These are phyloP conservation scores for Paragyromitra xinjiangensis DNA, from an alignment of 495 filamentous ascomycete genomes.

Conservation along the genomic window DNA sequence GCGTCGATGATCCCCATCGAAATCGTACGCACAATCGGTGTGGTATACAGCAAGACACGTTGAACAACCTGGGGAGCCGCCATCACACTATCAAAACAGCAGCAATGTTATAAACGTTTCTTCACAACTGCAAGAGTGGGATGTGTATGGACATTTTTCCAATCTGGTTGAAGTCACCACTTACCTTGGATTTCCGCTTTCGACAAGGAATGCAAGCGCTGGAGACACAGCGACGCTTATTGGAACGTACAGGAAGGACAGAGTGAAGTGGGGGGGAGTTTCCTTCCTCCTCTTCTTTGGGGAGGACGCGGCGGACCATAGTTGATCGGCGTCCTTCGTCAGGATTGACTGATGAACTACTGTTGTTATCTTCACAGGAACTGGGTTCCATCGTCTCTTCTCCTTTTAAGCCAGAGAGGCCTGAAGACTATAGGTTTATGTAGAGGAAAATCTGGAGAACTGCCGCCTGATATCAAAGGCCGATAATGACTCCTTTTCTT, in stretches of 20 bases:
- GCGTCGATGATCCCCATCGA: conserved; percentile 62
- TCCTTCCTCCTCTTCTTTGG: conserved; percentile 53
- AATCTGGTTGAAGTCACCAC: conserved; percentile 26
- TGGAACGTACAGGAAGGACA: conserved; percentile 33
- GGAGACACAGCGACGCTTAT: conserved; percentile 61
- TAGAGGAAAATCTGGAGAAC: conserved; percentile 12
- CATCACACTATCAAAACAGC: conserved; percentile 61
- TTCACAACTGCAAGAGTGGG: not conserved
- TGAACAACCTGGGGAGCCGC: conserved; percentile 62
- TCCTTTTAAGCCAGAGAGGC: conserved; percentile 16
- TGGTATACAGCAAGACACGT: conserved; percentile 65
- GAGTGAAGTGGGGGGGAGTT: conserved; percentile 48
- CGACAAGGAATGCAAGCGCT: conserved; percentile 64
- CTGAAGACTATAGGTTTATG: conserved; percentile 8
- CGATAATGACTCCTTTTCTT: conserved; percentile 15
- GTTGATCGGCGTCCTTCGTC: conserved; percentile 37
- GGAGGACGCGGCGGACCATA: conserved; percentile 55
- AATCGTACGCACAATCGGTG: conserved; percentile 63
- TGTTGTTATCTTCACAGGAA: conserved; percentile 27
- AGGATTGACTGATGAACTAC: conserved; percentile 32
- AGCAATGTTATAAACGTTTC: conserved; percentile 31
- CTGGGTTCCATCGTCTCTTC: conserved; percentile 45
- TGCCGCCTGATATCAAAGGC: conserved; percentile 21
- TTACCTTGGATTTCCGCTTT: conserved; percentile 64
- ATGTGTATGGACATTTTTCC: conserved; percentile 23